Percentiles rank a stretch among this genome's conserved stretches.
phyloP scores from a whole-genome alignment of 768 basidiomycete species.

The Tylopilus sp. region DNA sequence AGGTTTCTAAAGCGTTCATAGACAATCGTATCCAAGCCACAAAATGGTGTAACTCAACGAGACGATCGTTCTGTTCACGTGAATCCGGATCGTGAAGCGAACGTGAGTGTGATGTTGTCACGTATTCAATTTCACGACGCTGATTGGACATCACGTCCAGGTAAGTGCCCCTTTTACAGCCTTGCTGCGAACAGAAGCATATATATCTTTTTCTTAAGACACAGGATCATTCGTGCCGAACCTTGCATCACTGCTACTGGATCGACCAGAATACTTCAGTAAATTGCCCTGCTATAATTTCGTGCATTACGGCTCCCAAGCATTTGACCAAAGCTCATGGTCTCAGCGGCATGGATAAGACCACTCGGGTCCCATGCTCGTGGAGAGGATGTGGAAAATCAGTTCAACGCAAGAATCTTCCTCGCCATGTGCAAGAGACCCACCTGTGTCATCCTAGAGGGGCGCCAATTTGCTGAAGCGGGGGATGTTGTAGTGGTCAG shows the following conservation, averaged over 20 bases:
- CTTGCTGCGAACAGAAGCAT: not conserved
- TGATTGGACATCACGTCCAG: not conserved
- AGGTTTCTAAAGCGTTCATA: not conserved
- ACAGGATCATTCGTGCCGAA: not conserved
- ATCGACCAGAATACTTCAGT: fast-evolving
- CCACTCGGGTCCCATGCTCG: fast-evolving
- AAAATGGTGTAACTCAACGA: not conserved
- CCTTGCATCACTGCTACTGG: not conserved
- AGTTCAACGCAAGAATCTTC: not conserved
- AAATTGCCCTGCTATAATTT: not conserved
- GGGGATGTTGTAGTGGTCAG: not conserved
- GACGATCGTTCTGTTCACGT: not conserved
- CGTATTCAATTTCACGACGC: not conserved
- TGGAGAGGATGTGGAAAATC: not conserved
- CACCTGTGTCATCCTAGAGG: slow-evolving; percentile 6
- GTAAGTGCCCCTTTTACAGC: not conserved
- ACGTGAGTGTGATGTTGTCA: not conserved
- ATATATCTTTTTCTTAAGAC: not conserved
- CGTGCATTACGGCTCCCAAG: not conserved
- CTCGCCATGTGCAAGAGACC: not conserved
- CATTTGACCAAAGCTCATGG: slow-evolving; percentile 1
- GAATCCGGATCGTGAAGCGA: too few species aligned
- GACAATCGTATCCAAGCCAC: not conserved
- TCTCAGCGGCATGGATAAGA: fast-evolving
- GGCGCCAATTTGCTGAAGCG: not conserved